Evolutionary conservation across 2,329 filamentous ascomycete genomes (phyloP), one percentile per base, ranked within the genome.

Genomic region (Juglanconis sp.): DNA sequence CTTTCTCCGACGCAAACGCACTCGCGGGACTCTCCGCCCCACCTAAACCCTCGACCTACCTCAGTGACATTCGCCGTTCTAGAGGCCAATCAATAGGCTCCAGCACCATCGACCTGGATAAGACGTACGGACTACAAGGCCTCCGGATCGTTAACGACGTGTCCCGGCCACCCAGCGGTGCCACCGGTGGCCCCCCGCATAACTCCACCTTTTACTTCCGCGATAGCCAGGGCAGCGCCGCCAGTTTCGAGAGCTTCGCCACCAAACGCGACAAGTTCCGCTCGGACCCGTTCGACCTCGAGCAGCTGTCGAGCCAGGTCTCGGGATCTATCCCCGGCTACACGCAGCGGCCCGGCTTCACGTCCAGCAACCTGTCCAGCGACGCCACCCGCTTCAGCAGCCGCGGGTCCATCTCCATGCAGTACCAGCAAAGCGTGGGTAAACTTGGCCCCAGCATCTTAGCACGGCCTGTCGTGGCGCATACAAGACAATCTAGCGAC

Each of bases 201-300:
- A 44, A 54, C 17, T 56, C 51, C 17, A 42, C 70, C 63, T 15
- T 66, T 67, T 34, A 69, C 68, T 51, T 68, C 65, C 64, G 71
- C 63, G 57, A 64, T 68, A 65, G 73, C 53, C 76, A 77, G 15
- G 63, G 76, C 56, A 78, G 79, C 65, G 75, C 78, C 46, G 76
- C 79, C 48, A 81, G 76, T 44, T 67, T 71, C n/a, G 72, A 72
- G 38, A 79, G 76, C n/a, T 76, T 79, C 49, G 76, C 76, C 49
- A 77, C 74, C 5, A 72, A 76, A 15, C 78, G 81, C 58, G 81
- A 81, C 66, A 85, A 84, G 67, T 84, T 86, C 69, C 82, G 84
- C 49, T 87, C 84, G 1, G 85, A 88, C 64, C 85, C 84, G 1
- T 88, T 88, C 67, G 86, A 88, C 65, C 76, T 88, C n/a, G 85